Conservation (phyloP, 306 rosid species). For the Corylus heterophylla region DNA sequence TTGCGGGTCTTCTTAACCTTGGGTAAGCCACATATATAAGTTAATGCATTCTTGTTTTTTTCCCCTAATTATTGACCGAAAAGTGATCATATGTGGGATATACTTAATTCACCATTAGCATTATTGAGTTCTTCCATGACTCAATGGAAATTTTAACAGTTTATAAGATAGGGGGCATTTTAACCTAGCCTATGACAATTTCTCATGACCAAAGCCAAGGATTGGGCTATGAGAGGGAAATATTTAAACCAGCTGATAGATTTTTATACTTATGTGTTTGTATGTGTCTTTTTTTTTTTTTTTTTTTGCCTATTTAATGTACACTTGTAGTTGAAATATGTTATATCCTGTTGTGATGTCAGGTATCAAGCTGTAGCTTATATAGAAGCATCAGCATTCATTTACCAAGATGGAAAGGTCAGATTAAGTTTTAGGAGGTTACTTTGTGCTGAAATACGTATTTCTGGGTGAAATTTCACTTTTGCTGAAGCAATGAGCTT, state of each 20-base stretch:
- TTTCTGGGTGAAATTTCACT: background rate
- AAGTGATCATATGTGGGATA: background rate
- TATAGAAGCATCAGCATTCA: conserved; percentile 96
- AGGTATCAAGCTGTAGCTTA: conserved; percentile 99
- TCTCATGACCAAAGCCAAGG: background rate
- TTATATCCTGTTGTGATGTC: conserved; percentile 28
- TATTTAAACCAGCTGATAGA: background rate
- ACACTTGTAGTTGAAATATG: conserved; percentile 19
- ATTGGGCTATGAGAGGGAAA: background rate
- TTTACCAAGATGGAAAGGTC: conserved; percentile 98
- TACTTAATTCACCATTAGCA: background rate
- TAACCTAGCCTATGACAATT: background rate
- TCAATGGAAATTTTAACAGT: background rate
- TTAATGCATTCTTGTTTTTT: background rate
- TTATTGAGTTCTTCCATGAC: background rate
- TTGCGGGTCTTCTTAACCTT: conserved; percentile 96
- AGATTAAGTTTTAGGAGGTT: conserved; percentile 30
- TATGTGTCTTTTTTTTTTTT: background rate
- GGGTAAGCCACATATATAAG: conserved; percentile 61
- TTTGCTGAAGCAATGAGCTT: conserved; percentile 23
- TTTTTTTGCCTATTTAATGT: conserved; percentile 6
- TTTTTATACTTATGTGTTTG: background rate
- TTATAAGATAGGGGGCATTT: background rate
- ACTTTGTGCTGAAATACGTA: conserved; percentile 19
- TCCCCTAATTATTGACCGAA: background rate